A percentile compares a stretch with the other conserved stretches of the same genome.
These are phyloP conservation scores for Encephalitozoon romaleae DNA, from an alignment of 371 early-diverging fungal species.

Conservation along the genomic window DNA sequence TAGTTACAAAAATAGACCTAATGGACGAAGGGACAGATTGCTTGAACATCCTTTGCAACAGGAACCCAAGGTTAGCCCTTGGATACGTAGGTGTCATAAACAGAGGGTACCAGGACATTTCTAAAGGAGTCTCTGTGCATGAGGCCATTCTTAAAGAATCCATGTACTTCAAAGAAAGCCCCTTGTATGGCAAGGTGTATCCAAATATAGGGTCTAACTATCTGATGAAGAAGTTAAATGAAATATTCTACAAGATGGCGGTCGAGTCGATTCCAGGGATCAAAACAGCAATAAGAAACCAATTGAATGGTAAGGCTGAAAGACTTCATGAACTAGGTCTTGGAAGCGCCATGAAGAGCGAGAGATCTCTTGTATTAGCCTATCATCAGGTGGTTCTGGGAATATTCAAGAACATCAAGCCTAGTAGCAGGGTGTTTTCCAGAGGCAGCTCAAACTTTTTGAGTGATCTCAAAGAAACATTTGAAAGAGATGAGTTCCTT, in stretches of 20 bases:
- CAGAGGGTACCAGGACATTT: constrained; percentile 67
- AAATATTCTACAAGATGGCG: constrained; percentile 17
- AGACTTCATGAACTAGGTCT: not conserved
- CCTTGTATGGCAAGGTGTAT: constrained; percentile 1
- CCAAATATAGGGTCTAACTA: constrained; percentile 14
- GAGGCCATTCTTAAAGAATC: constrained; percentile 21
- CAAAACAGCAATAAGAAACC: constrained; percentile 10
- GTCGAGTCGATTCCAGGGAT: constrained; percentile 10
- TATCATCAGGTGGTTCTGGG: not conserved
- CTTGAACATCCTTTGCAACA: constrained; percentile 65
- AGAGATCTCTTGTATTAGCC: not conserved
- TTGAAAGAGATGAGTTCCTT: not conserved
- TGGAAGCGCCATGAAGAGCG: not conserved
- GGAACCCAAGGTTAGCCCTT: constrained; percentile 76
- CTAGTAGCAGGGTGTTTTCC: not conserved
- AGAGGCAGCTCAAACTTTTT: not conserved
- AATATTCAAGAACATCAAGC: not conserved
- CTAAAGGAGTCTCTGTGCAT: constrained; percentile 7
- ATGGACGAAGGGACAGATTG: constrained; percentile 74
- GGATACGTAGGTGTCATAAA: constrained; percentile 96
- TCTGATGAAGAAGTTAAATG: not conserved
- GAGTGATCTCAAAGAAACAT: not conserved
- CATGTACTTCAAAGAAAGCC: constrained; percentile 29
- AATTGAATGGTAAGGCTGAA: not conserved
- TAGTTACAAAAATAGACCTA: constrained; percentile 93